Base-by-base conservation (phyloP, 768 basidiomycete genomes). In the Lyophyllum atratum region DNA sequence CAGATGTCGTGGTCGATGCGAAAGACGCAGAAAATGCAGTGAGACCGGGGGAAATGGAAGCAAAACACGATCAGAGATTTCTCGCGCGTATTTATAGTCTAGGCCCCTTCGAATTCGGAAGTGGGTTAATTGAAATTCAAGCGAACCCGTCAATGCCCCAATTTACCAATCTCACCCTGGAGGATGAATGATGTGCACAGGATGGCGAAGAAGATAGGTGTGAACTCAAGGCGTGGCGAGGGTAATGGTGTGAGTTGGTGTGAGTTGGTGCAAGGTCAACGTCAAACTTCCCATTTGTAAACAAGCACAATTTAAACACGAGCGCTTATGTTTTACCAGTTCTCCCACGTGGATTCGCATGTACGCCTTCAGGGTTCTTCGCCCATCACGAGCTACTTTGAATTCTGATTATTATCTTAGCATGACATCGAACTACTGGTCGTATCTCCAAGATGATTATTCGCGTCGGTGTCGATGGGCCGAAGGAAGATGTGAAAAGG, bases 41-140 rank as follows among this genome's bases (percentile, higher is more conserved):
- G 19, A 37, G 29, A 40, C 34, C 48, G 37, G 49, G 49, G 40
- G 54, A 28, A 54, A 28, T 34, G 34, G 52, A 58, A 55, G 55
- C 46, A 55, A 43, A 49, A 44, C 21, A 21, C 31, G 53, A 58
- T 55, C 44, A 53, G 17, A 52, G 52, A 52, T 52, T 55, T 51
- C 49, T 53, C 49, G 28, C 33, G 33, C 8, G 59, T 61, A 61
- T 61, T 61, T 61, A 61, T 61, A 61, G 50, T 58, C 34, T 15
- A 37, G 34, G 11, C 14, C 17, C 34, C 34, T 37, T n/a, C n/a
- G n/a, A 39, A 51, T 44, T 54, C 53, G 56, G 56, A 58, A 42
- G 56, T 58, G 49, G 53, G 44, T 52, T 44, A 42, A 58, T 55
- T 45, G 28, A 14, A 56, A 58, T 52, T 61, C 29, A 15, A 42